These are phyloP conservation scores for Tricholoma flavovirens DNA, from an alignment of 768 basidiomycete species.

Conservation along the genomic window DNA sequence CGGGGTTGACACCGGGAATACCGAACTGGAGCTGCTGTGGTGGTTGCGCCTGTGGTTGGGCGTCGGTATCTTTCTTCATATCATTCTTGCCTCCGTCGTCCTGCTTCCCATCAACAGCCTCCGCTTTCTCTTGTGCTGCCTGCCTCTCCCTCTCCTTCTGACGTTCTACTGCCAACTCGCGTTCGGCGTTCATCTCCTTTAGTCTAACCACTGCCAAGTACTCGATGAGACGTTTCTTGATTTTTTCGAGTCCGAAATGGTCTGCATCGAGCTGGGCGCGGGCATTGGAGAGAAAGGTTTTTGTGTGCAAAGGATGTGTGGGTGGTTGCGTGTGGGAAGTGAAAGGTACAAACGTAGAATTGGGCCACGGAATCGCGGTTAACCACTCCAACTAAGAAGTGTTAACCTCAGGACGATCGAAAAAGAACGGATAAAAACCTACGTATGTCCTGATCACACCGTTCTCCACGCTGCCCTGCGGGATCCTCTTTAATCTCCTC, in stretches of 20 bases:
- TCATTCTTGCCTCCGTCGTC: conserved; percentile 6
- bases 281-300: conserved; percentile 61
- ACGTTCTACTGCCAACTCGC: conserved; percentile 27
- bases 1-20: neutral
- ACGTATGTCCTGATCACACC: conserved; percentile 85
- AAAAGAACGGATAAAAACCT: conserved; percentile 24
- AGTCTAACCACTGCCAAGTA: conserved; percentile 83
- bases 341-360: conserved; percentile 25
- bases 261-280: conserved; percentile 81
- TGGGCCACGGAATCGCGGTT: conserved; percentile 79
- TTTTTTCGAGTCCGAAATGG: conserved; percentile 88
- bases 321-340: neutral
- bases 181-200: conserved; percentile 41
- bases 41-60: conserved; percentile 19
- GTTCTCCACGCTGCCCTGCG: conserved; percentile 84
- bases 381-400: conserved; percentile 77
- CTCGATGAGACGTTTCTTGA: conserved; percentile 88
- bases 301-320: conserved; percentile 33
- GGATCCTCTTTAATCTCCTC: conserved; percentile 80
- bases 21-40: conserved; percentile 7
- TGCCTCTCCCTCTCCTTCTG: conserved; percentile 15
- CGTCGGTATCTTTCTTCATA: conserved; percentile 23
- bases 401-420: neutral
- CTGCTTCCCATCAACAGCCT: neutral
- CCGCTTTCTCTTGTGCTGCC: conserved; percentile 16